These are phyloP conservation scores for Rhizopogon salebrosus DNA, from an alignment of 768 basidiomycete genomes.

Conservation along the genomic window DNA sequence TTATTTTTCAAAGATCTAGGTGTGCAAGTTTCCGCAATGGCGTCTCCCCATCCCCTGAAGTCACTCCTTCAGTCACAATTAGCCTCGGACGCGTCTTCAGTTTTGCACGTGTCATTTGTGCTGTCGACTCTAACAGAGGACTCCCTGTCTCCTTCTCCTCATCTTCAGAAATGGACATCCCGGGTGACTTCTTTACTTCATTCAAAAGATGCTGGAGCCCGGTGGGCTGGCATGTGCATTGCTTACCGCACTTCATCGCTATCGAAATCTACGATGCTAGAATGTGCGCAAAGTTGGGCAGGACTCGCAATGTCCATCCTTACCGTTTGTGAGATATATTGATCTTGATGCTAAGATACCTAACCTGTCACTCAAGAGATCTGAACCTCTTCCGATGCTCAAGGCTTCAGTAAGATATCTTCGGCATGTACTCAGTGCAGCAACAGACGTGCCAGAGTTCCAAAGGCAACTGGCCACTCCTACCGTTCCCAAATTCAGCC, in stretches of 20 bases:
- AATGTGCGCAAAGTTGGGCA: constrained; percentile 72
- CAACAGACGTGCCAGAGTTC: constrained; percentile 66
- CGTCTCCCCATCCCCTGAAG: constrained; percentile 50
- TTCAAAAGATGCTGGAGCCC: constrained; percentile 69
- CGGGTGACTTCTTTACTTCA: constrained; percentile 70
- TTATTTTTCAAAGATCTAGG: no score
- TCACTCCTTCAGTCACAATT: constrained; percentile 66
- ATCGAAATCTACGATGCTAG: constrained; percentile 58
- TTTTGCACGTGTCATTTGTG: constrained; percentile 54
- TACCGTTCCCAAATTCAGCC: constrained; percentile 65
- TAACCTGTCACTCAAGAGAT: constrained; percentile 45
- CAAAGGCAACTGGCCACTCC: constrained; percentile 74
- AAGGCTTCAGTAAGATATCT: constrained; percentile 66
- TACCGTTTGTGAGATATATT: constrained; percentile 49
- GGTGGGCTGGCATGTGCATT: constrained; percentile 78
- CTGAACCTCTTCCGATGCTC: constrained; percentile 53
- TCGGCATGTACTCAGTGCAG: constrained; percentile 53
- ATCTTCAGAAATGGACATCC: constrained; percentile 71
- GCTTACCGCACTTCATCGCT: constrained; percentile 60
- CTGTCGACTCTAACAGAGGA: constrained; percentile 49
- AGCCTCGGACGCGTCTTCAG: constrained; percentile 59
- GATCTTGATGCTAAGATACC: constrained; percentile 20
- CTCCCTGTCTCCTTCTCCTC: constrained; percentile 54
- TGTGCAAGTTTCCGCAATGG: constrained; percentile 37
- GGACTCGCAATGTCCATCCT: constrained; percentile 57